Base-by-base conservation (phyloP, 345 rosid species). In the Durio zibethinus region DNA sequence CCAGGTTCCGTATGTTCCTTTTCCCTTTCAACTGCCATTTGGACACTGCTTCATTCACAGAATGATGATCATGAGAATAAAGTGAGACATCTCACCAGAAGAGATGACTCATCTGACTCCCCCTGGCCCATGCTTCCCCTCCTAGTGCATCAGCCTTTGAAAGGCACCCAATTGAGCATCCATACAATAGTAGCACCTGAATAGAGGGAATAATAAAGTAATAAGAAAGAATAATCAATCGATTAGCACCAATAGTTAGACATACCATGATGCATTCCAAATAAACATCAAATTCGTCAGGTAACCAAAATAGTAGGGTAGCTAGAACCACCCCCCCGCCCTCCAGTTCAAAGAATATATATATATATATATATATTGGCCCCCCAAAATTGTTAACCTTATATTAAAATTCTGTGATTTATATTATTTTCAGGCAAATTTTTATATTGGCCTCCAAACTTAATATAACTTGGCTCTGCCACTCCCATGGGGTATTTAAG, bases 21-120 rank as follows among this genome's bases (percentile, higher is more conserved):
- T 94, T 97, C 76, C 99, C 90, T 88, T 90, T 97, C 66, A 84
- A 83, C 80, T 87, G 94, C 99, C 99, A 97, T 77, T 89, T 69
- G 36, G 78, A 91, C 91, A 80, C 96, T 54, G 93, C 82, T 81
- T 85, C 94, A 72, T 85, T 83, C 68, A 73, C 81, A 74, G 81
- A 78, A 80, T 77, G 83, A 72, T 84, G 87, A 61, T 87, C 85
- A 40, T 78, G 89, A 42, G 84, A 84, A 85, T 87, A 86, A 85
- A 81, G 78, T 82, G 83, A 83, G 85, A 75, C 61, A 84, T 74
- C 77, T 89, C 93, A 77, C 92, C 93, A 81, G 98, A 93, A 85
- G 84, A 53, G 92, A 89, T 9, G 89, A 92, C 78, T 85, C 92
- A 78, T 91, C 91, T 27, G 79, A 87, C 73, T 94, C 98, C 72